Evolutionary conservation across 2,329 filamentous ascomycete species (phyloP).

Genomic region (Leptographium galeiforme): DNA sequence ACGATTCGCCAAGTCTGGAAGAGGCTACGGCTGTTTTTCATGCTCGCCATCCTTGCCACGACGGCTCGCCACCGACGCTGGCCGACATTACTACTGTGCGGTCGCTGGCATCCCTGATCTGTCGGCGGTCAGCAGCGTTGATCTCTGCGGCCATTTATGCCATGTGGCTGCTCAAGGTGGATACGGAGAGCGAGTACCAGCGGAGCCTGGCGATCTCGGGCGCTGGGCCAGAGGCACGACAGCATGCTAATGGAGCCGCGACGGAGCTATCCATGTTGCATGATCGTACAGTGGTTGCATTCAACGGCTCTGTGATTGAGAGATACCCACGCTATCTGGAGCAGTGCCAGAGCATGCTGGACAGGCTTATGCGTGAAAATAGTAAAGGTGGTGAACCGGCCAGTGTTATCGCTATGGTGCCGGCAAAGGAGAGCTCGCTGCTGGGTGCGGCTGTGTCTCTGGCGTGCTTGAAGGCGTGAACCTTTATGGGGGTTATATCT

Average conservation of each 20-base stretch:
- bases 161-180: constrained; percentile 40
- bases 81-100: constrained; percentile 39
- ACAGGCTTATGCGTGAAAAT: constrained; percentile 37
- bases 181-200: constrained; percentile 35
- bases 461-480: constrained; percentile 24
- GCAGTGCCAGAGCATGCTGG: constrained; percentile 49
- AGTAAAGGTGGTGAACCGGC: background rate
- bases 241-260: constrained; percentile 32
- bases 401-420: constrained; percentile 45
- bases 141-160: constrained; percentile 45
- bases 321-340: constrained; percentile 57
- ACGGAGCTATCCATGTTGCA: constrained; percentile 23
- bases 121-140: constrained; percentile 44
- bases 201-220: background rate
- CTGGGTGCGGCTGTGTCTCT: constrained; percentile 63
- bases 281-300: constrained; percentile 49
- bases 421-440: constrained; percentile 61
- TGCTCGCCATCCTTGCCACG: constrained; percentile 32
- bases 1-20: constrained; percentile 16
- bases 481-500: background rate
- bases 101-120: constrained; percentile 38
- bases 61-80: constrained; percentile 20
- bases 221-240: background rate
- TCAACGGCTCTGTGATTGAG: constrained; percentile 69
- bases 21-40: constrained; percentile 34